Evolutionary conservation across 2,329 filamentous ascomycete species (phyloP).

Genomic region (Saccharata proteae): DNA sequence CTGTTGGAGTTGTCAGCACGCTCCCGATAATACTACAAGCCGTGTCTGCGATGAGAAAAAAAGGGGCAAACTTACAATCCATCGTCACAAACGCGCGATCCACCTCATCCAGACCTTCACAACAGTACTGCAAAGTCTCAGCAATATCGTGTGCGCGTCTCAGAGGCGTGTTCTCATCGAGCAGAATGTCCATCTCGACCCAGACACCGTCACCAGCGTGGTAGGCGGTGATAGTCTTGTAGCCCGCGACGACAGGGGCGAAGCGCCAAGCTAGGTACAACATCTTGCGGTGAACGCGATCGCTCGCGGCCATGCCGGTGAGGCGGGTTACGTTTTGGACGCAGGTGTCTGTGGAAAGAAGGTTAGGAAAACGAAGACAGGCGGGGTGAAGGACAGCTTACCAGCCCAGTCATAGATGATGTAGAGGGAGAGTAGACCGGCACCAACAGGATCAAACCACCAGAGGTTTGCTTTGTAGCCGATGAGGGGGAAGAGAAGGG

Average conservation of each 20-base stretch:
- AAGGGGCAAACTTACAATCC: constrained; percentile 29
- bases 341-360: too few species aligned
- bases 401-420: constrained; percentile 60
- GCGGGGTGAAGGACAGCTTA: too few species aligned
- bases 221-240: constrained; percentile 45
- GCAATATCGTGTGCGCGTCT: constrained; percentile 46
- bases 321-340: constrained; percentile 47
- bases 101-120: constrained; percentile 42
- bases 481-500: constrained; percentile 49
- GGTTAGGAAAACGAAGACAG: too few species aligned
- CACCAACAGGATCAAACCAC: constrained; percentile 56
- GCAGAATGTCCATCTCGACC: constrained; percentile 49
- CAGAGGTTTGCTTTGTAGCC: constrained; percentile 47
- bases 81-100: constrained; percentile 41
- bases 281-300: constrained; percentile 42
- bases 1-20: constrained; percentile 9
- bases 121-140: constrained; percentile 52
- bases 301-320: constrained; percentile 44
- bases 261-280: constrained; percentile 49
- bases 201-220: constrained; percentile 52
- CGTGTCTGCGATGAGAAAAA: not conserved
- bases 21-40: not conserved
- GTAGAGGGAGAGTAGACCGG: constrained; percentile 49
- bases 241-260: constrained; percentile 39
- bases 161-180: constrained; percentile 42